Evolutionary conservation across 2,329 filamentous ascomycete genomes (phyloP), one percentile per base, ranked within the genome.

Genomic region (Myotisia sp.): DNA sequence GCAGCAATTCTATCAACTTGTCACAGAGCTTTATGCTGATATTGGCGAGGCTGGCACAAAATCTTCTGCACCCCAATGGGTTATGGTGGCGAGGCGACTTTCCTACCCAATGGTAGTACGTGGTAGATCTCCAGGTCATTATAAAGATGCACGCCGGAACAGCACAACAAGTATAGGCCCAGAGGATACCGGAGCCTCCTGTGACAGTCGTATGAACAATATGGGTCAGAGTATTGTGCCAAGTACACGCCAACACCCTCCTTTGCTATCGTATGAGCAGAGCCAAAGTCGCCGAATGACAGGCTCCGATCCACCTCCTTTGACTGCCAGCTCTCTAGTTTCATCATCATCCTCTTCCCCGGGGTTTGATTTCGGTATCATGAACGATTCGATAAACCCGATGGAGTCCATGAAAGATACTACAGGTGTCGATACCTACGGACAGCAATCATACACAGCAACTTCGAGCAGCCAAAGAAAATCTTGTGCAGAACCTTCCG

Each of bases 1-100:
- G 12, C 85, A 94, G 51, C 86, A 93, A 47, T 92, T 85, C 55
- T 93, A 92, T 50, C 82, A 90, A 47, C 67, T 94, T n/a, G 72
- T 92, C 29, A 77, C 92, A 3, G 84, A 92, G 52, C 71, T 92
- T 1, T 83, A 74, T 56, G 82, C 71, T 5, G 76, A 86, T 43
- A 61, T 83, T 5, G 67, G 72, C 2, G 50, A 55, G 20, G 63
- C 52, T 16, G 26, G 19, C 27, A 20, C 51, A 44, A 54, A 61
- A 34, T 34, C 32, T 6, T 34, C 22, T 17, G 8, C 22, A 12
- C 67, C 71, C 1, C 66, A 70, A 20, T 85, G 70, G 60, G 61
- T 85, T 47, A 78, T 79, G 50, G 65, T 90, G 33, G 81, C 80
- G 3, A 71, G 73, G 37, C 69, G 71, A 30, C 74, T 80, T 48